Conservation (phyloP, 148 eudicot genomes). For the Rhododendron simsii region DNA sequence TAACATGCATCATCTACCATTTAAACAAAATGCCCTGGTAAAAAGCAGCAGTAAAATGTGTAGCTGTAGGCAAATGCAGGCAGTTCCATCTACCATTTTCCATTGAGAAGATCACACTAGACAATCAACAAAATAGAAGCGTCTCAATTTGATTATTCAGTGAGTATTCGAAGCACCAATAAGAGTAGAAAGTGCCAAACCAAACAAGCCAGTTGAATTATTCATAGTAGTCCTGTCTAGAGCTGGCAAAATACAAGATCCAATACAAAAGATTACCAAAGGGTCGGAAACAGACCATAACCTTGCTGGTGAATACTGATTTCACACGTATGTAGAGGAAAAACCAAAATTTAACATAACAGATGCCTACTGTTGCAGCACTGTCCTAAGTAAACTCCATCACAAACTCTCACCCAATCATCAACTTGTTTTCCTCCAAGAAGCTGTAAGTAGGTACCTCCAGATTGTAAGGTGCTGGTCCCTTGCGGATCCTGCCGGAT, state of each 20-base stretch:
- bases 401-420: slow-evolving; percentile 15
- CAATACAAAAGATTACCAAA: background rate
- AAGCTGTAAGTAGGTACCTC: slow-evolving; percentile 35
- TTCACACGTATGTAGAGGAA: background rate
- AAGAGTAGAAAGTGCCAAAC: slow-evolving; percentile 1
- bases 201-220: background rate
- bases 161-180: background rate
- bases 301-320: background rate
- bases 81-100: background rate
- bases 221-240: background rate
- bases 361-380: background rate
- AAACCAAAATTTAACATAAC: background rate
- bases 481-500: slow-evolving; percentile 37
- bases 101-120: background rate
- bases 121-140: background rate
- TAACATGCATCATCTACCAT: background rate
- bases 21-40: background rate
- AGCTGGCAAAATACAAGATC: slow-evolving; percentile 1
- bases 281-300: background rate
- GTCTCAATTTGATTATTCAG: background rate
- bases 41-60: background rate
- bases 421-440: slow-evolving; percentile 29
- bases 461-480: slow-evolving; percentile 25
- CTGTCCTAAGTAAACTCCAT: background rate
- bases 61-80: background rate